Percentiles rank a stretch among this genome's conserved stretches.
These are phyloP conservation scores for Stemphylium beticola DNA, from an alignment of 2,329 filamentous ascomycete genomes.

Conservation along the genomic window DNA sequence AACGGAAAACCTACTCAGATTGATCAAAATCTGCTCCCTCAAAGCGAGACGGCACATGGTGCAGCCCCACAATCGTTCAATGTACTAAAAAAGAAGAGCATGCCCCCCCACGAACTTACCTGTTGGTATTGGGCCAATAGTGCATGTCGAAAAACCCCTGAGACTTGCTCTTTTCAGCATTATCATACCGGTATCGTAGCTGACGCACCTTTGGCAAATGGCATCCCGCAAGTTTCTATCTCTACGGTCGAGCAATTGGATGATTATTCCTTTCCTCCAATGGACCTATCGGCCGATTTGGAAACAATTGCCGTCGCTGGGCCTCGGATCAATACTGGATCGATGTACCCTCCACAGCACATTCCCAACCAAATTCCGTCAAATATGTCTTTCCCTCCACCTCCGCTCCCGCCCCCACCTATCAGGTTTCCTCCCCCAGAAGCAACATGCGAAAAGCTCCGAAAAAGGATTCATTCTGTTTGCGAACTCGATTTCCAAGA, in stretches of 20 bases:
- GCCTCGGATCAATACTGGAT: neutral
- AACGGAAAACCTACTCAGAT: slow-evolving; percentile 9
- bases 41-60: neutral
- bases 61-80: neutral
- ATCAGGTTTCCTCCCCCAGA: neutral
- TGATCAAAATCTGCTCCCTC: slow-evolving; percentile 10
- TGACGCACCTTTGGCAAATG: neutral
- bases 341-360: neutral
- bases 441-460: slow-evolving; percentile 17
- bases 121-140: slow-evolving; percentile 30
- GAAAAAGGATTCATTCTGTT: slow-evolving; percentile 21
- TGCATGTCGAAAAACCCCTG: slow-evolving; percentile 10
- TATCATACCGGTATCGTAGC: slow-evolving; percentile 23
- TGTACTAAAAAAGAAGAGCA: neutral
- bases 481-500: slow-evolving; percentile 29
- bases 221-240: neutral
- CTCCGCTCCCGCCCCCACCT: slow-evolving; percentile 1
- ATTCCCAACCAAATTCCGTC: neutral
- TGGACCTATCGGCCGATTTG: neutral
- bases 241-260: neutral
- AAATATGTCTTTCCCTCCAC: neutral
- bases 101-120: slow-evolving; percentile 14
- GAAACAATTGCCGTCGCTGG: neutral
- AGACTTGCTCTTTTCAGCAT: slow-evolving; percentile 22
- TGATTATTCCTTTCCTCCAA: no score